Base-by-base conservation (phyloP, 2,329 filamentous ascomycete species). In the Trichoderma sp. region DNA sequence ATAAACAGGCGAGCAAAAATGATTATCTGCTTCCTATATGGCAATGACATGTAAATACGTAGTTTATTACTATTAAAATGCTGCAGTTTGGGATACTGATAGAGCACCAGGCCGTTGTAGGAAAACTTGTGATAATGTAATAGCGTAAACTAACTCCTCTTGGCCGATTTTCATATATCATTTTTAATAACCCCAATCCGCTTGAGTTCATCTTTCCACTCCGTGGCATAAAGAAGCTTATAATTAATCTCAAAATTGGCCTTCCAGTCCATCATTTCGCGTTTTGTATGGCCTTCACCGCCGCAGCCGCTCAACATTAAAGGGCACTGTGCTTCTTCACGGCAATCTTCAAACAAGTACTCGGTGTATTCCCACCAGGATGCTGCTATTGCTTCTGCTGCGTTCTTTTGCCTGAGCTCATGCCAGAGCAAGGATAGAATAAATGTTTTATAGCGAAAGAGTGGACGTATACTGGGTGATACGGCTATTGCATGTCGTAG, bases 281-380 rank as follows among this genome's bases (percentile, higher is more conserved):
- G 13, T 26, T 30, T 65, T 30, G 61, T 65, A 37, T 65, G 61
- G 32, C 61, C 61, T n/a, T 65, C 30, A 10, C 8, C 51, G 14
- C 61, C 61, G 5, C 61, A 65, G 51, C 61, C 61, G 54, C 14
- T 34, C 11, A 65, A 13, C 18, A 4, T n/a, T 32, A 65, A 32
- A 7, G 61, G 61, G 34, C 61, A 65, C 43, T 56, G 26, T 16
- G 34, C 51, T 4, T 32, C 61, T 65, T 39, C 58, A 43, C 10
- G 24, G 16, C 32, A 14, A 26, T 55, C n/a, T 49, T 37, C 34
- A 24, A 55, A 65, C 11, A 65, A 14, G n/a, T 65, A 65, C 5
- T 65, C 49, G 18, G 37, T 43, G 14, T 65, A 65, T 10, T 43
- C 51, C 61, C 61, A 65, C 61, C 61, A 65, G 18, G 61, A 65